Percentiles rank a stretch among this genome's conserved stretches.
These are phyloP conservation scores for Dothidotthia symphoricarpi DNA, from an alignment of 2,329 filamentous ascomycete species.

Conservation along the genomic window DNA sequence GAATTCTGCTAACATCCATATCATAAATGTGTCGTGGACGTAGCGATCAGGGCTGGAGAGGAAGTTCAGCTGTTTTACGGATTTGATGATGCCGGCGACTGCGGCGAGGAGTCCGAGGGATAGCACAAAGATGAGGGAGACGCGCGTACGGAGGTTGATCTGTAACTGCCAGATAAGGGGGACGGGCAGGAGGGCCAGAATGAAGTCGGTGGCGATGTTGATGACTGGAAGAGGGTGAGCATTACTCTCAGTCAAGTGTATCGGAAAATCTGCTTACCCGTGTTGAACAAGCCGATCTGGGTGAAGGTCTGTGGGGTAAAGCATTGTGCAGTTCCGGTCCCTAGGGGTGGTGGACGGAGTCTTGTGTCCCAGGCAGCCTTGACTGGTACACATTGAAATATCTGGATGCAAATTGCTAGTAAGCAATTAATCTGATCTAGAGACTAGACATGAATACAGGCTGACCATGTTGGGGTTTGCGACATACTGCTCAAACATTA, in stretches of 20 bases:
- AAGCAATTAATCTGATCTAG: too few species aligned
- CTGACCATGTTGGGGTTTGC: too few species aligned
- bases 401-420: conserved; percentile 5
- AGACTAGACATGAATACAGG: too few species aligned
- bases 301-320: conserved; percentile 44
- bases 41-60: conserved; percentile 37
- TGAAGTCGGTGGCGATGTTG: conserved; percentile 42
- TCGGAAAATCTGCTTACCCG: conserved; percentile 27
- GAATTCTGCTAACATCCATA: conserved; percentile 49
- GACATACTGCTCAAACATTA: too few species aligned
- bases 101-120: conserved; percentile 44
- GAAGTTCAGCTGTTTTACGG: conserved; percentile 38
- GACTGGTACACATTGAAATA: conserved; percentile 51
- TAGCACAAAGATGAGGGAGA: conserved; percentile 37
- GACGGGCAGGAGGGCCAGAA: conserved; percentile 45
- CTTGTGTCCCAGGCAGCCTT: conserved; percentile 46
- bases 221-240: conserved; percentile 22
- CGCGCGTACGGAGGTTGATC: conserved; percentile 43
- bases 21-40: conserved; percentile 42
- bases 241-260: neutral
- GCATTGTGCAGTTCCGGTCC: conserved; percentile 41
- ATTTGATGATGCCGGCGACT: conserved; percentile 45
- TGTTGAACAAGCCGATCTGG: conserved; percentile 50
- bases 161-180: conserved; percentile 45
- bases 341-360: conserved; percentile 30